Base-by-base conservation (phyloP, 2,329 filamentous ascomycete genomes). In the Phialophora expanda region DNA sequence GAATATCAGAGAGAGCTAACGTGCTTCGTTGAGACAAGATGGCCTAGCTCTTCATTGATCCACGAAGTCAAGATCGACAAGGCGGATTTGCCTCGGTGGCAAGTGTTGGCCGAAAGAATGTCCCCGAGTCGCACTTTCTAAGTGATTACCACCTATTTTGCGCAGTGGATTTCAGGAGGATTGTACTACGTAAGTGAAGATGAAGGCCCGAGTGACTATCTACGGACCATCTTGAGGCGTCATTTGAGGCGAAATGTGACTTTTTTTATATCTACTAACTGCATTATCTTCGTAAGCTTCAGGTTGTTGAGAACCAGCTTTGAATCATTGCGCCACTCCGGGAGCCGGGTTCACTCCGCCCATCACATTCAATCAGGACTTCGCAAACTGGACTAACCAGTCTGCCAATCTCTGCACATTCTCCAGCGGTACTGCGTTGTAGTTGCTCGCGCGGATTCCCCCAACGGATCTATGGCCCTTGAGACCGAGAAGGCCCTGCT, bases 381-480 rank as follows among this genome's bases (percentile, higher is more conserved):
- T 56, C 30, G 60, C 60, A 77, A 84, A 89, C 24, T 87, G 85
- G 61, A 85, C 79, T 60, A 84, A 73, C 68, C 80, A 83, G 22
- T 71, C 71, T 20, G 73, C 76, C 68, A 81, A 66, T 64, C 78
- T 82, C 71, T 82, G 76, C 9, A 81, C 79, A 56, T 78, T 80
- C 56, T 77, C 76, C 64, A 80, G 64, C 0, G 90, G 78, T 50
- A 97, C 89, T 1, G 91, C 90, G 79, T 97, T 97, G 81, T 97
- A 98, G 76, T 95, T 97, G 78, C 87, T 90, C 22, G 89, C 90
- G 14, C 94, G 86, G 67, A 97, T 93, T 30, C 93, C 93, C 17
- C 92, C 91, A 1, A 98, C 89, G 66, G 86, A 90, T 67, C 94
- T 86, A 77, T 98, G 94, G 0, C 94, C 94, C 81, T 96, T 97